Evolutionary conservation across 441 rosid species (phyloP), one percentile per base, ranked within the genome.

Genomic region (Arabidopsis lyrata): DNA sequence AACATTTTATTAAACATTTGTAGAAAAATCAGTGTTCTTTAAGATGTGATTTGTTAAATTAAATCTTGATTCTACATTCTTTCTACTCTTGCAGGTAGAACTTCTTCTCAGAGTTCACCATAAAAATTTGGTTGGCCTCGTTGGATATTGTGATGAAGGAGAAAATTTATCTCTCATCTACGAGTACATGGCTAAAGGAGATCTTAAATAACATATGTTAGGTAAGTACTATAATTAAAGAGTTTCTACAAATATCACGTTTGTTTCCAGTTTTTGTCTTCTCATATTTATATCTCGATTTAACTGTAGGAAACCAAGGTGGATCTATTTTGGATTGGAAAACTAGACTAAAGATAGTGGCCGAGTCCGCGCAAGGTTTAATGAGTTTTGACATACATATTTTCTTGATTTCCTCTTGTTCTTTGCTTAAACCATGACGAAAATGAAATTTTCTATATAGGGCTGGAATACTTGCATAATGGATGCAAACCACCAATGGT

Each of bases 141-240:
- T 89, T 0, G 87, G 95, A 7, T 89, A 82, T 56, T 89, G 92
- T 60, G 78, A 84, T 39, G 92, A 89, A 20, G 69, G 29, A 27
- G 29, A 27, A 8, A 77, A 79, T 52, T 52, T 76, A 24, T 86
- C 78, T 10, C 73, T 88, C 50, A 56, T 87, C 54, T 87, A 85
- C 6, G 90, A 89, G 65, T 82, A 82, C 70, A 86, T 89, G 89
- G 80, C 80, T 5, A 60, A 48, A 2, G 95, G 92, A 73, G 82
- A 84, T 63, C 22, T 89, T 1, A 52, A 65, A 47, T 74, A 80
- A 54, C 74, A 78, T 75, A 38, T 87, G 75, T 81, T 73, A 24
- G 90, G 94, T 86, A 83, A 53, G 11, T n/a, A n/a, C n/a, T 52
- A 41, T 27, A 3, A 54, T 20, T 27, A 27, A 27, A 27, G 15